phyloP scores from a whole-genome alignment of 2,329 filamentous ascomycete genomes.

The Nothophaeocryptopus gaeumannii region DNA sequence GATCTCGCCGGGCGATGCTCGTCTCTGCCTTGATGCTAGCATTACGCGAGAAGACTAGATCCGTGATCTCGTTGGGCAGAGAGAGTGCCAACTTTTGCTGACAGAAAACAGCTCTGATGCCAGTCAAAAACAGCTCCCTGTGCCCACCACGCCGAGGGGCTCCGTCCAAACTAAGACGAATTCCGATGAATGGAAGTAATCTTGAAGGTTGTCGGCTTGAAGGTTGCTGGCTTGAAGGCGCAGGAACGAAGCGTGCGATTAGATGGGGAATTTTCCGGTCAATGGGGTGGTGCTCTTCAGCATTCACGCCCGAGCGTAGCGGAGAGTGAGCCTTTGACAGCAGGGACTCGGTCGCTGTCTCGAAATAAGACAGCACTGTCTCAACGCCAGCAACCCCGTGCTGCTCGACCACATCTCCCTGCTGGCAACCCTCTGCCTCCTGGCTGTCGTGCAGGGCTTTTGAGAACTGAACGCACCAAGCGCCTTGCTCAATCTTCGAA shows the following conservation, averaged over 20 bases:
- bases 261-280: neutral
- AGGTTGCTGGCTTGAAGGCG: neutral
- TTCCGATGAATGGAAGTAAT: slow-evolving; percentile 12
- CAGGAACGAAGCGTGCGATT: slow-evolving; percentile 4
- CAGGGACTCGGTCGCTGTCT: neutral
- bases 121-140: slow-evolving; percentile 9
- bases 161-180: slow-evolving; percentile 16
- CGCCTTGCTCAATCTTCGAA: neutral
- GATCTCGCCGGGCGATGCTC: slow-evolving; percentile 7
- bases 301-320: neutral
- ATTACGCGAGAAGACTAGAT: slow-evolving; percentile 24
- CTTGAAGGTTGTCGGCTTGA: too few species aligned
- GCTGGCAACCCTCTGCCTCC: neutral
- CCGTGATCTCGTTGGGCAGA: slow-evolving; percentile 21
- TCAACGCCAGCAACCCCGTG: slow-evolving; percentile 1
- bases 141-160: neutral
- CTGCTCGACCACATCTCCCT: neutral
- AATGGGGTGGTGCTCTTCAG: neutral
- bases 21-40: slow-evolving; percentile 7
- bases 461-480: neutral
- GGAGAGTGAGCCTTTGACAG: neutral
- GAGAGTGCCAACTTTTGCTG: slow-evolving; percentile 20
- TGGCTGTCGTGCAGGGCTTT: neutral
- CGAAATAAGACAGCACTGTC: slow-evolving; percentile 3
- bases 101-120: slow-evolving; percentile 16